Conservation (phyloP, 306 rosid genomes). For the Leucaena leucocephala region DNA sequence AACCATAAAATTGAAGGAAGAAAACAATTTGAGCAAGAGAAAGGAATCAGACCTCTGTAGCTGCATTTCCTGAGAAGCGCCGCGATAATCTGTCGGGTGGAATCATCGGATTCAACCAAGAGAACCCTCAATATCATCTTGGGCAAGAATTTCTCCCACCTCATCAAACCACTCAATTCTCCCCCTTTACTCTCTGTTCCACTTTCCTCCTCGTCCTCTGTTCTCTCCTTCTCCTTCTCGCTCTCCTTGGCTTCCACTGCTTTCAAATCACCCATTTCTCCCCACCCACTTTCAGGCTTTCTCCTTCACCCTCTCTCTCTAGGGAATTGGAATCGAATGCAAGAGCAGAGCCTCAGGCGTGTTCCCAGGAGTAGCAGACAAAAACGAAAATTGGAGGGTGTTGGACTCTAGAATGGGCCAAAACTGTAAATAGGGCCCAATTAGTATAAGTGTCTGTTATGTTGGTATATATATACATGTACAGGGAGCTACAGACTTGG, state of each 20-base stretch:
- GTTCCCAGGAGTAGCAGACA: neutral
- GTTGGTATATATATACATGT: too few relatives aligned
- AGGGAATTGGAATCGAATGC: slow-evolving; percentile 6
- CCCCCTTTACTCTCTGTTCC: slow-evolving; percentile 40
- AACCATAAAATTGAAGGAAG: slow-evolving; percentile 24
- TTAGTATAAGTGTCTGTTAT: too few relatives aligned
- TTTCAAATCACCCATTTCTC: slow-evolving; percentile 61
- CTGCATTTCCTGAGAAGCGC: slow-evolving; percentile 94
- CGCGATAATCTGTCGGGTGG: slow-evolving; percentile 87
- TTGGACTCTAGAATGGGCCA: too few relatives aligned
- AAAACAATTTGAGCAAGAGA: neutral
- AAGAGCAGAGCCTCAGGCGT: slow-evolving; percentile 12
- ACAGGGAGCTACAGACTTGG: too few relatives aligned
- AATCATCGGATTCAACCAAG: slow-evolving; percentile 93
- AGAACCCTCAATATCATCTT: slow-evolving; percentile 73
- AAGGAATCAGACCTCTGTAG: slow-evolving; percentile 67
- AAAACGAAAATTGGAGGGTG: slow-evolving; percentile 14
- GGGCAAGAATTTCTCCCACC: slow-evolving; percentile 83
- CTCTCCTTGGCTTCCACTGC: slow-evolving; percentile 31
- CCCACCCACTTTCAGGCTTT: neutral
- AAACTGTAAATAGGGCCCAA: too few relatives aligned
- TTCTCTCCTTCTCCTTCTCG: neutral
- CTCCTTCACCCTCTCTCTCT: neutral
- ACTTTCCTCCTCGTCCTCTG: slow-evolving; percentile 18
- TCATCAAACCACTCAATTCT: slow-evolving; percentile 58